These are phyloP conservation scores for Tylopilus subfusipes DNA, from an alignment of 768 basidiomycete genomes.

Conservation along the genomic window DNA sequence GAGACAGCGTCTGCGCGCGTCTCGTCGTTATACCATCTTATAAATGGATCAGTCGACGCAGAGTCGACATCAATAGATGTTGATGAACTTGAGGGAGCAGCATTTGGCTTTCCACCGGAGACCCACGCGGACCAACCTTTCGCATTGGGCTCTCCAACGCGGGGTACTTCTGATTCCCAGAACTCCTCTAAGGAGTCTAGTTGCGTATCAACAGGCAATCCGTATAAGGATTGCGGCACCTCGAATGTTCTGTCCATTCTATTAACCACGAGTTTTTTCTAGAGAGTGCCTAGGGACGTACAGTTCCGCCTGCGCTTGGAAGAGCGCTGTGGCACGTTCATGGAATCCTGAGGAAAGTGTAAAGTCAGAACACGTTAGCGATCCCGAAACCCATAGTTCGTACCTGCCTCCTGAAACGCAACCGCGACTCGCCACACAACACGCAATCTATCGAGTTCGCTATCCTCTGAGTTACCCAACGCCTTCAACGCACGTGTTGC, in stretches of 20 bases:
- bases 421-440: constrained; percentile 70
- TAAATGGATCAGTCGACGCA: constrained; percentile 57
- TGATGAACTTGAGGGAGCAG: constrained; percentile 2
- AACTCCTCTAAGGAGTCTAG: constrained; percentile 69
- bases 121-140: constrained; percentile 70
- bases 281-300: constrained; percentile 34
- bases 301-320: constrained; percentile 84
- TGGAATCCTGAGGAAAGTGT: constrained; percentile 48
- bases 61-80: constrained; percentile 18
- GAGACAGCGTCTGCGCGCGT: constrained; percentile 40
- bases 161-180: constrained; percentile 80
- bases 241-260: constrained; percentile 50
- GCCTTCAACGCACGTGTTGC: constrained; percentile 44
- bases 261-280: constrained; percentile 6
- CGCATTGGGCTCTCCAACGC: constrained; percentile 65
- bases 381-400: constrained; percentile 13
- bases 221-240: constrained; percentile 44
- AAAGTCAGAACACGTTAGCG: background rate
- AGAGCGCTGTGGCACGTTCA: constrained; percentile 72
- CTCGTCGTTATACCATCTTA: constrained; percentile 64
- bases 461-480: constrained; percentile 39
- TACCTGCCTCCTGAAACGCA: constrained; percentile 65
- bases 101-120: constrained; percentile 39
- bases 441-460: constrained; percentile 53
- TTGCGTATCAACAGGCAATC: constrained; percentile 43